Conservation (phyloP, 163 green algal species). For the Chlorella variabilis region DNA sequence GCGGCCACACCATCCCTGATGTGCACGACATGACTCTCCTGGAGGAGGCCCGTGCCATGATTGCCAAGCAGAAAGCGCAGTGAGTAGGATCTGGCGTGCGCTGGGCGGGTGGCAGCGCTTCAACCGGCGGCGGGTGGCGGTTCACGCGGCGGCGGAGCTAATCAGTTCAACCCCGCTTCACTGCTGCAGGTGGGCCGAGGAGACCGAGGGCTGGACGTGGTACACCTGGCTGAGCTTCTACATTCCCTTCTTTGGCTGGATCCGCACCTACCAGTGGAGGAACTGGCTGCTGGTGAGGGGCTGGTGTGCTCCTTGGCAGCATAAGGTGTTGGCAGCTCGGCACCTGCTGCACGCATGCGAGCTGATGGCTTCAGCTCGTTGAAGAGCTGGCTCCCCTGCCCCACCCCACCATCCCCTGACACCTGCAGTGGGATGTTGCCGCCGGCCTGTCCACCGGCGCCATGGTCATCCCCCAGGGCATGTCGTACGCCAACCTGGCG, state of each 20-base stretch:
- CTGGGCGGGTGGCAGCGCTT: too few species aligned
- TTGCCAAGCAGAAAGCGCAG: background rate
- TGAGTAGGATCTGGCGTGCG: background rate
- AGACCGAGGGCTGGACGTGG: slow-evolving; percentile 28
- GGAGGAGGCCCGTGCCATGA: slow-evolving; percentile 17
- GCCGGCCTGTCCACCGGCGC: slow-evolving; percentile 69
- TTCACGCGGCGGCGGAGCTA: too few species aligned
- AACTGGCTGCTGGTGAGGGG: slow-evolving; percentile 49
- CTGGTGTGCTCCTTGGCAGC: slow-evolving; percentile 11
- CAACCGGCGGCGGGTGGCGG: too few species aligned
- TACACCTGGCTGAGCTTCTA: slow-evolving; percentile 60
- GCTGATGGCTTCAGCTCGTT: too few species aligned
- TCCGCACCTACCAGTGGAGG: slow-evolving; percentile 65
- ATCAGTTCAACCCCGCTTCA: too few species aligned
- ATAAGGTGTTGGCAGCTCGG: too few species aligned
- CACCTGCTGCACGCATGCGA: too few species aligned
- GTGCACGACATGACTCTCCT: slow-evolving; percentile 5
- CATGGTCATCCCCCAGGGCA: slow-evolving; percentile 71
- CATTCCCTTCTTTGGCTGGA: slow-evolving; percentile 67
- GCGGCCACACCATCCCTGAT: background rate
- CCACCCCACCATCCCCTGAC: slow-evolving; percentile 41
- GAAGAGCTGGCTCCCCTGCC: too few species aligned
- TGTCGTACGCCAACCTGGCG: slow-evolving; percentile 70
- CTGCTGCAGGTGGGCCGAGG: slow-evolving; percentile 14
- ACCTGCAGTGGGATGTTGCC: slow-evolving; percentile 35